Evolutionary conservation across 1,284 basidiomycete species (phyloP).

Genomic region (Pascua guehoae): DNA sequence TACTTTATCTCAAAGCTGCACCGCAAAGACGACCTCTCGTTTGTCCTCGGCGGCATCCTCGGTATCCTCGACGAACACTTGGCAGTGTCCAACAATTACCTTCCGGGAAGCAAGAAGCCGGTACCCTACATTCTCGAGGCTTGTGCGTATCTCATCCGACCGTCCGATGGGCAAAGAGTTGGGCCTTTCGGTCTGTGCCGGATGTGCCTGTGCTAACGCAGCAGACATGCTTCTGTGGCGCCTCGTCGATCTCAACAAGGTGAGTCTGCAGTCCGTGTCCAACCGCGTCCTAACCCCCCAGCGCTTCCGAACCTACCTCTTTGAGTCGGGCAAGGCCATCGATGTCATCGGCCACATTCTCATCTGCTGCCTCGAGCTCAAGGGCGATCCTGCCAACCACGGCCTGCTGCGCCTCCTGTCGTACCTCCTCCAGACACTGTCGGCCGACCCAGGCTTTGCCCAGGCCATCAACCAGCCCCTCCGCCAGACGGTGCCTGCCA

Average conservation of each 20-base stretch:
- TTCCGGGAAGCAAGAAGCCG: constrained; percentile 76
- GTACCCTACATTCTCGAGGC: constrained; percentile 76
- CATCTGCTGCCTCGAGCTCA: constrained; percentile 75
- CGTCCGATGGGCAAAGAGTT: neutral
- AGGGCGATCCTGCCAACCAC: constrained; percentile 90
- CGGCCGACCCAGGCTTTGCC: constrained; percentile 75
- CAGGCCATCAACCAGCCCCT: constrained; percentile 57
- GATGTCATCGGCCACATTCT: constrained; percentile 73
- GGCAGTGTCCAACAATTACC: constrained; percentile 64
- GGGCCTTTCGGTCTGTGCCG: neutral
- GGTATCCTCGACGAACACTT: constrained; percentile 70
- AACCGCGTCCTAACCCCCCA: constrained; percentile 37
- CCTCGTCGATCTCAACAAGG: constrained; percentile 79
- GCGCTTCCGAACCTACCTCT: constrained; percentile 79
- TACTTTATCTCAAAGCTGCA: constrained; percentile 91
- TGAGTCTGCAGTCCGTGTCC: constrained; percentile 50
- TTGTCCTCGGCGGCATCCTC: constrained; percentile 69
- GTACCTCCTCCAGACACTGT: constrained; percentile 87
- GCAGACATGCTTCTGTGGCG: constrained; percentile 84
- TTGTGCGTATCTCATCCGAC: constrained; percentile 54
- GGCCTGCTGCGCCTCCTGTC: constrained; percentile 83
- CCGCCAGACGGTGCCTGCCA: constrained; percentile 64
- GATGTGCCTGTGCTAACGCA: neutral
- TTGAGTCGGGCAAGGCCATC: constrained; percentile 72
- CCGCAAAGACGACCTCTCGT: constrained; percentile 78